Percentiles rank a stretch among this genome's conserved stretches.
phyloP scores from a whole-genome alignment of 2,329 filamentous ascomycete species.

The Cladosporium phlei region DNA sequence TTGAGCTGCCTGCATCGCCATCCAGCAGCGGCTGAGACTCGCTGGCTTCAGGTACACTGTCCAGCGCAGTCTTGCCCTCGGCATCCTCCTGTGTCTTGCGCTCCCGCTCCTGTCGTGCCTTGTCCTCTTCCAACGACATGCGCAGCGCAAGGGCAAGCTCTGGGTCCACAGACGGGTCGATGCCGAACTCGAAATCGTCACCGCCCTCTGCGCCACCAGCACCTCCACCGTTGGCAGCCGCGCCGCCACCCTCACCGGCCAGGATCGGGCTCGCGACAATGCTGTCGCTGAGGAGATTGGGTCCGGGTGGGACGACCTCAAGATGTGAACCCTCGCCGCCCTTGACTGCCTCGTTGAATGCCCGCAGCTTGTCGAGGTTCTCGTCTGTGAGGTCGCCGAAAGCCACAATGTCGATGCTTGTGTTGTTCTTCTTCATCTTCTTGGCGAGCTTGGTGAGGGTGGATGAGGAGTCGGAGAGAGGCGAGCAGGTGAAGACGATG shows the following conservation, averaged over 20 bases:
- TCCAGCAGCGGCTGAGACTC: slow-evolving; percentile 55
- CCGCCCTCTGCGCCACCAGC: slow-evolving; percentile 53
- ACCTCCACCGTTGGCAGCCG: slow-evolving; percentile 31
- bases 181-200: slow-evolving; percentile 76
- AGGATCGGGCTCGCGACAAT: slow-evolving; percentile 86
- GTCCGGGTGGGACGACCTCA: slow-evolving; percentile 82
- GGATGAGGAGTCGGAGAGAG: slow-evolving; percentile 84
- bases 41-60: slow-evolving; percentile 68
- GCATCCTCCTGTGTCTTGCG: slow-evolving; percentile 65
- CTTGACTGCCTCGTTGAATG: slow-evolving; percentile 92
- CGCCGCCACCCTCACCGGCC: slow-evolving; percentile 67
- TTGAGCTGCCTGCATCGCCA: slow-evolving; percentile 18
- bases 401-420: slow-evolving; percentile 88
- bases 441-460: slow-evolving; percentile 83
- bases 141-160: slow-evolving; percentile 89
- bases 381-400: slow-evolving; percentile 93
- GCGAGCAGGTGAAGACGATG: slow-evolving; percentile 93
- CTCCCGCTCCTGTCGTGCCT: slow-evolving; percentile 83
- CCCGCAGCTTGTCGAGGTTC: slow-evolving; percentile 80
- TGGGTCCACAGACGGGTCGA: slow-evolving; percentile 86
- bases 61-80: slow-evolving; percentile 69
- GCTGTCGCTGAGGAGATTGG: slow-evolving; percentile 87
- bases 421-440: slow-evolving; percentile 98
- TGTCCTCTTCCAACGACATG: slow-evolving; percentile 98
- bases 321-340: slow-evolving; percentile 86